Percentiles rank a stretch among this genome's conserved stretches.
These are phyloP conservation scores for Grosmannia clavigera DNA, from an alignment of 2,329 filamentous ascomycete species.

Conservation along the genomic window DNA sequence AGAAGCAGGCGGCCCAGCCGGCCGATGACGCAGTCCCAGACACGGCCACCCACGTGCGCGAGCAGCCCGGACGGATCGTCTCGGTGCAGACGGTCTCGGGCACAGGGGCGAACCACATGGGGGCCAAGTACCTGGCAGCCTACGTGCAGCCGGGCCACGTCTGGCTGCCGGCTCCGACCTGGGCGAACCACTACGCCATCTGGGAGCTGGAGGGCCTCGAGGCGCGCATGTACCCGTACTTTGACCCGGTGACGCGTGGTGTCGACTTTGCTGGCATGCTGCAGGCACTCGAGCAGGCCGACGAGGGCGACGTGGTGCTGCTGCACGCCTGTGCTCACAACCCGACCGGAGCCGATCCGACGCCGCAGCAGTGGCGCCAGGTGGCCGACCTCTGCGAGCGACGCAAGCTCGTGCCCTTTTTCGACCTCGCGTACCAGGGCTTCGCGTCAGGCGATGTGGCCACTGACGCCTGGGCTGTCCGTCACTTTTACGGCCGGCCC, in stretches of 20 bases:
- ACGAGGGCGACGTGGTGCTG: conserved; percentile 68
- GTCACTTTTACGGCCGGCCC: conserved; percentile 72
- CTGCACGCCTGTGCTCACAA: conserved; percentile 96
- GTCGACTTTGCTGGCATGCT: conserved; percentile 89
- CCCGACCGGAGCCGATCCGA: conserved; percentile 91
- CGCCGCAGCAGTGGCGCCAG: conserved; percentile 85
- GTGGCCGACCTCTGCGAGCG: conserved; percentile 63
- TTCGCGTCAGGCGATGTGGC: conserved; percentile 85
- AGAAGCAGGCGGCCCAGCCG: conserved; percentile 43
- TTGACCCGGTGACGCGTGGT: conserved; percentile 73
- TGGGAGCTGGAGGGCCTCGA: conserved; percentile 77
- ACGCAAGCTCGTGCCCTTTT: conserved; percentile 89
- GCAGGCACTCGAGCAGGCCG: conserved; percentile 52
- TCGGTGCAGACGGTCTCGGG: conserved; percentile 92
- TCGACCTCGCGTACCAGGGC: conserved; percentile 94
- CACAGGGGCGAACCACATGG: conserved; percentile 87
- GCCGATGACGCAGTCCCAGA: neutral
- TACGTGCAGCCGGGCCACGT: conserved; percentile 72
- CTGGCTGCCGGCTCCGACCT: conserved; percentile 90
- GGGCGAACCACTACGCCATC: conserved; percentile 98
- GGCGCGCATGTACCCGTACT: conserved; percentile 83
- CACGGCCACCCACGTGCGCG: neutral
- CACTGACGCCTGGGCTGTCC: conserved; percentile 76
- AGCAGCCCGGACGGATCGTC: conserved; percentile 39
- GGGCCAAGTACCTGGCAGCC: conserved; percentile 80